Evolutionary conservation across 2,329 filamentous ascomycete genomes (phyloP), one percentile per base, ranked within the genome.

Genomic region (Chalara sp.): DNA sequence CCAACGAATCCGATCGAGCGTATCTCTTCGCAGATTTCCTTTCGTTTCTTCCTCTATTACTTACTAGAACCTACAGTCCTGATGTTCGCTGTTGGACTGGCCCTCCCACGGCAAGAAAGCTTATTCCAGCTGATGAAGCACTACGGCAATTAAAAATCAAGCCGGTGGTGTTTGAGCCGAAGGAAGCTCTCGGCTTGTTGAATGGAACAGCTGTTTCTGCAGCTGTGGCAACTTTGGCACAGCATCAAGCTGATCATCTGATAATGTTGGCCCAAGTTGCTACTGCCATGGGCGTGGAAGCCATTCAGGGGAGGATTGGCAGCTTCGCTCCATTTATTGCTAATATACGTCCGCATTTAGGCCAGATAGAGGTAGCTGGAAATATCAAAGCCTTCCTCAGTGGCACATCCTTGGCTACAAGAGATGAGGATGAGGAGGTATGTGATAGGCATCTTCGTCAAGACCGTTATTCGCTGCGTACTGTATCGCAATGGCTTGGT

Each of bases 401-500:
- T 0, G 72, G 70, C 2, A 83, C 80, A 0, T 59, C 65, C 10
- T 67, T 81, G 10, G 51, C 45, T 4, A 30, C 31, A 12, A 32
- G 13, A 32, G 12, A 12, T n/a, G 30, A 13, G 7, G 6, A 10
- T 6, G 31, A 33, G 10, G 4, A 13, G 11, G 30, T 39, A 2
- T 13, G 40, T 6, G 44, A 35, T 12, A 47, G 43, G 6, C 12
- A 33, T 39, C 11, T 83, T 2, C 71, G 71, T 47, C 81, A 87
- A 61, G 84, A 87, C 62, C 74, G 83, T 2, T 87, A 87, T 59
- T 72, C 82, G 0, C 69, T 83, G 2, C 74, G 84, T 6, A 86
- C 80, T 0, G 75, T 81, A 0, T 73, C 80, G 0, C 84, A 88
- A 65, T 87, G 84, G 83, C 71, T 87, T 32, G 82, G 82, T 0